Evolutionary conservation across 2,329 filamentous ascomycete species (phyloP).

Genomic region (Boeremia lycopersici): DNA sequence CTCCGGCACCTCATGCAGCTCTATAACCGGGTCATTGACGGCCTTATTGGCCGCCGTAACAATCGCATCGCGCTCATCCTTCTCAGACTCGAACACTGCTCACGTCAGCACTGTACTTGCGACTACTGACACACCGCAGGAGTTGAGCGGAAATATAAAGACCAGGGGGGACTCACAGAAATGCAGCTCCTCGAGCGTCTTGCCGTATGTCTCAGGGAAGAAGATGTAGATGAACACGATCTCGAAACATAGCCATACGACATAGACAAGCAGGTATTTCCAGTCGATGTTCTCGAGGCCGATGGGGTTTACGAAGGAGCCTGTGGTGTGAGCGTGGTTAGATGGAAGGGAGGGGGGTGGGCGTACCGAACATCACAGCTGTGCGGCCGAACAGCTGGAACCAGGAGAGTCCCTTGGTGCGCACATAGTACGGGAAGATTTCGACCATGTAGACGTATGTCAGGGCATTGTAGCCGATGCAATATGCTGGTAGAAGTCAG

Average conservation of each 20-base stretch:
- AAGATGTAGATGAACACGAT: constrained; percentile 45
- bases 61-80: constrained; percentile 28
- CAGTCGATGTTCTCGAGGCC: constrained; percentile 65
- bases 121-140: no score
- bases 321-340: constrained; percentile 6
- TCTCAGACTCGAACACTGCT: constrained; percentile 39
- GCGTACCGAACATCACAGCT: constrained; percentile 60
- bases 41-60: constrained; percentile 32
- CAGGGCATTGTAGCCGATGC: constrained; percentile 63
- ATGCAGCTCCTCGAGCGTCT: constrained; percentile 42
- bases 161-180: constrained; percentile 27
- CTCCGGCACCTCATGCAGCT: constrained; percentile 33
- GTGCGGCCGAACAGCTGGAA: constrained; percentile 69
- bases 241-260: constrained; percentile 44
- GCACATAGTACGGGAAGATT: constrained; percentile 57
- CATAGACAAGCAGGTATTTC: constrained; percentile 69
- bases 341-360: not conserved
- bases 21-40: constrained; percentile 25
- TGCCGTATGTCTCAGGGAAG: constrained; percentile 43
- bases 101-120: not conserved
- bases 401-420: constrained; percentile 57
- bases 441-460: constrained; percentile 61
- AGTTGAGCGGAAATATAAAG: not conserved
- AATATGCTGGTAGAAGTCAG: constrained; percentile 50
- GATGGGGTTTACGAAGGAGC: constrained; percentile 66